A percentile compares a stretch with the other conserved stretches of the same genome.
Evolutionary conservation across 2,329 filamentous ascomycete genomes (phyloP).

Genomic region (Metarhizium sp.): DNA sequence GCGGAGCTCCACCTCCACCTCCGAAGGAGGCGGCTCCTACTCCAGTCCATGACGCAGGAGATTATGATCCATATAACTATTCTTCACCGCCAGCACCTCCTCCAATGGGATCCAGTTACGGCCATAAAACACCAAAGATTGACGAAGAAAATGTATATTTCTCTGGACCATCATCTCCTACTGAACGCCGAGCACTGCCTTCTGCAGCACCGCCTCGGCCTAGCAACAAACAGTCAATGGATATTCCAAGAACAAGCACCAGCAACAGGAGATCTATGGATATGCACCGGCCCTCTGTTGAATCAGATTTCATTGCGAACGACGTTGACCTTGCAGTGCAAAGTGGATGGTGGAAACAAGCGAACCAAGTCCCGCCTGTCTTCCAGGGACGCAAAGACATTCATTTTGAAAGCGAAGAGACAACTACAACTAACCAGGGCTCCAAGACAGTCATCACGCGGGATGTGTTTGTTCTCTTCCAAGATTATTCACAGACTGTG

Average conservation of each 20-base stretch:
- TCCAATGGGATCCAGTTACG: conserved; percentile 18
- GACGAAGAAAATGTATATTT: conserved; percentile 37
- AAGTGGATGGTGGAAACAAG: conserved; percentile 81
- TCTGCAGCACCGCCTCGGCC: conserved; percentile 17
- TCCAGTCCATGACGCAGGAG: conserved; percentile 42
- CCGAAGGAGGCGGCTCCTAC: conserved; percentile 16
- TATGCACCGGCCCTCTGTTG: conserved; percentile 60
- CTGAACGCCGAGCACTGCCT: conserved; percentile 35
- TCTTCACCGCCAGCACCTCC: conserved; percentile 20
- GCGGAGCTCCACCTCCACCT: conserved; percentile 56
- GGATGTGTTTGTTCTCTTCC: conserved; percentile 79
- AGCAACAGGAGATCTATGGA: conserved; percentile 61
- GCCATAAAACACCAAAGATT: conserved; percentile 27
- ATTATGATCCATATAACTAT: conserved; percentile 61
- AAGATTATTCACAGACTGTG: conserved; percentile 93
- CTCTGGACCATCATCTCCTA: conserved; percentile 28
- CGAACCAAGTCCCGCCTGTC: conserved; percentile 68
- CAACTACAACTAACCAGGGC: conserved; percentile 57
- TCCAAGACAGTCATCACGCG: conserved; percentile 66
- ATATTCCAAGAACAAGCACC: conserved; percentile 28
- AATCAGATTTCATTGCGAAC: conserved; percentile 76
- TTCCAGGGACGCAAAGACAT: conserved; percentile 79
- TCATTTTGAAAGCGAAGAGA: conserved; percentile 73
- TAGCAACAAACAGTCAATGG: conserved; percentile 22
- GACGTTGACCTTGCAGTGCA: conserved; percentile 71